Evolutionary conservation across 768 basidiomycete genomes (phyloP), one percentile per base, ranked within the genome.

Genomic region (Termitomyces sp.): DNA sequence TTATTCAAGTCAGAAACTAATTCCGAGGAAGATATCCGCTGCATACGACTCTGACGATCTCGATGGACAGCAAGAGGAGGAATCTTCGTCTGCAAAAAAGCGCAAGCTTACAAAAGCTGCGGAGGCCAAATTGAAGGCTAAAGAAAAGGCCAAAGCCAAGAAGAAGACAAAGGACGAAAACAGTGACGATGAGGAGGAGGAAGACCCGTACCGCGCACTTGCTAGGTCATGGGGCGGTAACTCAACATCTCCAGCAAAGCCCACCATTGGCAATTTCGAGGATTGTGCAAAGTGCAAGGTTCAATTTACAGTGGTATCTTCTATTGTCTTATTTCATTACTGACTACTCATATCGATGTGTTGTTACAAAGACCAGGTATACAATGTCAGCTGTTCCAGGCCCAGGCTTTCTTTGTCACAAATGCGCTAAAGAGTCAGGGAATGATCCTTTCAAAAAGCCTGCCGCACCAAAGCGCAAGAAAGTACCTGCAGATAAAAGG

Each of bases 371-470:
- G 94, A 95, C 91, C 1, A 88, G 84, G 65, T 98, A 96, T 67
- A 97, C 95, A 0, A 74, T 91, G 62, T 82, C 91, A 6, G 84
- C 86, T 7, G 81, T 81, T 44, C 80, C 84, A 0, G 84, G 84
- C 0, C 83, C 85, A 0, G 93, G 93, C 1, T 93, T 81, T 62
- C 81, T 98, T 22, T 99, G 96, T 68, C 87, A 93, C 64, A 72
- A 76, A 9, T 99, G 96, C 70, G 85, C 88, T 1, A 92, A 91
- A 66, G 79, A 84, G 0, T 81, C 85, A 3, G 93, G 91, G 6
- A 74, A 76, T 1, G 91, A 95, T 65, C 93, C 93, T 0, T 95
- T 95, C 76, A 96, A 95, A 70, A 93, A 92, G 63, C 78, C 86
- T 18, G 73, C 79, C 7, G 72, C 73, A 30, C 82, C 83, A 0